These are phyloP conservation scores for Euphorbia corollata DNA, from an alignment of 441 rosid genomes.

Conservation along the genomic window DNA sequence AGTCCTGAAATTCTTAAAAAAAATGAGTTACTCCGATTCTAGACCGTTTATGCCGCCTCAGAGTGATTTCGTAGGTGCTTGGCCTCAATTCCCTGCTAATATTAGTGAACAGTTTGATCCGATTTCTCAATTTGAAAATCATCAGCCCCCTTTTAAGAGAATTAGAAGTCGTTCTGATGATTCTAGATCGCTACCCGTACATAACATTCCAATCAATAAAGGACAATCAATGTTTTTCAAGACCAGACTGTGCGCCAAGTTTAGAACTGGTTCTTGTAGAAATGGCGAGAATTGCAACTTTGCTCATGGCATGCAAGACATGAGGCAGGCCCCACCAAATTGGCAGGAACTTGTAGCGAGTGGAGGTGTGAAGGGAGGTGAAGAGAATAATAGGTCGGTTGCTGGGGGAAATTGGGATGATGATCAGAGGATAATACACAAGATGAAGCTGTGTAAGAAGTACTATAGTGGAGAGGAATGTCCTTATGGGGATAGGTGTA, in stretches of 20 bases:
- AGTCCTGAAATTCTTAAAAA: conserved; percentile 5
- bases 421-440: conserved; percentile 82
- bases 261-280: conserved; percentile 57
- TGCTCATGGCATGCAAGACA: conserved; percentile 82
- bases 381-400: conserved; percentile 39
- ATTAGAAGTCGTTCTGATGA: conserved; percentile 51
- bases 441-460: conserved; percentile 93
- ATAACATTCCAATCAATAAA: conserved; percentile 50
- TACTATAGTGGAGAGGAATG: conserved; percentile 88
- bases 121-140: conserved; percentile 26
- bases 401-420: conserved; percentile 61
- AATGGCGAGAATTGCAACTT: conserved; percentile 90
- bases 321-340: conserved; percentile 87
- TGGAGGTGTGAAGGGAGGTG: conserved; percentile 5
- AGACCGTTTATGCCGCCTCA: conserved; percentile 35
- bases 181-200: conserved; percentile 22
- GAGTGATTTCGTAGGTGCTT: conserved; percentile 46
- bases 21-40: conserved; percentile 58
- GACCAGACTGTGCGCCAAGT: conserved; percentile 82
- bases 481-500: conserved; percentile 89
- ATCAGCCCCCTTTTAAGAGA: conserved; percentile 58
- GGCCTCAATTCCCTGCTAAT: conserved; percentile 48
- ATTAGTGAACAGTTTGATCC: conserved; percentile 38
- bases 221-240: conserved; percentile 77
- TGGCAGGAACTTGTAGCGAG: conserved; percentile 78